A percentile compares a stretch with the other conserved stretches of the same genome.
Evolutionary conservation across 192 early-diverging fungal species (phyloP).

Genomic region (Backusella macrospora): DNA sequence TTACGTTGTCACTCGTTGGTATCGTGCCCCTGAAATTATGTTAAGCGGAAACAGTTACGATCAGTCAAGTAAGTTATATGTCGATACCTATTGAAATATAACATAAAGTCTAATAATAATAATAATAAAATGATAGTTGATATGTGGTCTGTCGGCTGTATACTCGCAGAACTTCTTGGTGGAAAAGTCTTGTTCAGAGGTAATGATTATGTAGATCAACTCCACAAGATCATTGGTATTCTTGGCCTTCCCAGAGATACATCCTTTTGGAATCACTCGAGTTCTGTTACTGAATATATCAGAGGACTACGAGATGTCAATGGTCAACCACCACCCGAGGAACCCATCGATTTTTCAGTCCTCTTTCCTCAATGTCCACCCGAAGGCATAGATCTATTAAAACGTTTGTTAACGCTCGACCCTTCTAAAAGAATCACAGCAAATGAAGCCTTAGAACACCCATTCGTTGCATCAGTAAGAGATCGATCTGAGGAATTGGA

Average conservation of each 20-base stretch:
- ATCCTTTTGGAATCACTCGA: slow-evolving; percentile 35
- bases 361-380: slow-evolving; percentile 31
- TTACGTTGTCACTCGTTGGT: slow-evolving; percentile 96
- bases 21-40: slow-evolving; percentile 94
- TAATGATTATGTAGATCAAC: slow-evolving; percentile 89
- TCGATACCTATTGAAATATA: not conserved
- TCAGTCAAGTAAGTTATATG: slow-evolving; percentile 72
- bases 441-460: slow-evolving; percentile 87
- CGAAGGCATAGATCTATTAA: slow-evolving; percentile 76
- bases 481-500: slow-evolving; percentile 45
- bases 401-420: slow-evolving; percentile 84
- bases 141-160: slow-evolving; percentile 95
- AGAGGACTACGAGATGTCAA: slow-evolving; percentile 49
- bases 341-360: slow-evolving; percentile 29
- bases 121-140: slow-evolving; percentile 53
- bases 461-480: slow-evolving; percentile 75
- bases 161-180: slow-evolving; percentile 90
- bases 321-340: slow-evolving; percentile 40
- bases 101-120: not conserved
- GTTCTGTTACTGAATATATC: slow-evolving; percentile 37
- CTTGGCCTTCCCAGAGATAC: slow-evolving; percentile 83
- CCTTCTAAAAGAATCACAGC: slow-evolving; percentile 89
- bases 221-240: slow-evolving; percentile 87
- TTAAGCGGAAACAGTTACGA: slow-evolving; percentile 86
- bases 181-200: slow-evolving; percentile 86